Conservation (phyloP, 2,329 filamentous ascomycete species). For the Curvularia sp. region DNA sequence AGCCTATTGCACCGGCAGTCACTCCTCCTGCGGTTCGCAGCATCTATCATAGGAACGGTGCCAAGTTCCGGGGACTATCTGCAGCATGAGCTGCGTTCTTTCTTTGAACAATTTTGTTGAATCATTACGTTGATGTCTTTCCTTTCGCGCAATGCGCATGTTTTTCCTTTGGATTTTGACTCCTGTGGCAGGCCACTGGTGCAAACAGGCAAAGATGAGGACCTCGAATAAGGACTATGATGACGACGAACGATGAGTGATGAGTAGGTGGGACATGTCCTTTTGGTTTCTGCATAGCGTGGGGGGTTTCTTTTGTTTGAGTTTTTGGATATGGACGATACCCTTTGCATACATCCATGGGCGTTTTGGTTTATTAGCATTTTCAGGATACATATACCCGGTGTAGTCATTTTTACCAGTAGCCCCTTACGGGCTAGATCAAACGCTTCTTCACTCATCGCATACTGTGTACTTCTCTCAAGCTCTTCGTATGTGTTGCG, state of each 20-base stretch:
- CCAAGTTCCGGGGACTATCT: slow-evolving; percentile 37
- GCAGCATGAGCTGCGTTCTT: not conserved
- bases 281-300: slow-evolving; percentile 7
- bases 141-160: slow-evolving; percentile 3
- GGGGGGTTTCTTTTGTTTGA: not conserved
- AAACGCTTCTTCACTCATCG: not conserved
- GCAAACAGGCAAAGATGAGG: slow-evolving; percentile 3
- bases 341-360: slow-evolving; percentile 25
- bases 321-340: slow-evolving; percentile 20
- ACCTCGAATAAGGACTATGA: slow-evolving; percentile 1
- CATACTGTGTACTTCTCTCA: not conserved
- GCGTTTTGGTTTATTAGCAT: slow-evolving; percentile 18
- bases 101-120: not conserved
- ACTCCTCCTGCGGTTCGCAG: slow-evolving; percentile 9
- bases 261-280: not conserved
- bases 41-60: slow-evolving; percentile 26
- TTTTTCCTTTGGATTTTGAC: slow-evolving; percentile 2
- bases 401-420: not conserved
- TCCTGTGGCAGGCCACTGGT: slow-evolving; percentile 19
- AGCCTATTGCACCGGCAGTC: slow-evolving; percentile 8
- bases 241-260: slow-evolving; percentile 3
- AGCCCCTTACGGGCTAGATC: not conserved
- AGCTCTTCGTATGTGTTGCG: too few species aligned
- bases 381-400: not conserved
- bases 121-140: slow-evolving; percentile 1